Percentiles rank a stretch among this genome's conserved stretches.
phyloP scores from a whole-genome alignment of 305 asterid genomes.

The Ilex paraguariensis region DNA sequence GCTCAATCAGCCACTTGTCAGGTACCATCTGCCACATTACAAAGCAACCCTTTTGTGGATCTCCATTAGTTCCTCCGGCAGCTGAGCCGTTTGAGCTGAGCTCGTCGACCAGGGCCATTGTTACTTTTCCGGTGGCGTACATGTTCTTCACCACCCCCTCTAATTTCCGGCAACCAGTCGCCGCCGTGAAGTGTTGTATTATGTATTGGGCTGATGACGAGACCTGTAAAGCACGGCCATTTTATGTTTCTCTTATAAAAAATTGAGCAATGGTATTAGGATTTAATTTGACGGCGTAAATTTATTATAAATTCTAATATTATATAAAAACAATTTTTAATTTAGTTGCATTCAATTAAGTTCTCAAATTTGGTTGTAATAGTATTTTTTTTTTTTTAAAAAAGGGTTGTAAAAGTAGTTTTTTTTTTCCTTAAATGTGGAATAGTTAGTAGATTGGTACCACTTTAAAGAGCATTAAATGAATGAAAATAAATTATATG shows the following conservation, averaged over 20 bases:
- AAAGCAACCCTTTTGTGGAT: slow-evolving; percentile 64
- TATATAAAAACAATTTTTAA: not conserved
- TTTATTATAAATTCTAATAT: not conserved
- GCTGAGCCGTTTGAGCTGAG: slow-evolving; percentile 19
- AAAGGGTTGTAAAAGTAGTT: too few species aligned
- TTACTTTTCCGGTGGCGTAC: slow-evolving; percentile 66
- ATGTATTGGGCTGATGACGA: slow-evolving; percentile 80
- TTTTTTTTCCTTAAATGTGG: not conserved
- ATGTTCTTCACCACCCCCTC: slow-evolving; percentile 52
- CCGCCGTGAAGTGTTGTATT: slow-evolving; percentile 73
- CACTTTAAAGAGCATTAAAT: slow-evolving; percentile 2
- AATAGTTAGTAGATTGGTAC: not conserved
- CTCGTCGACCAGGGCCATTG: slow-evolving; percentile 62
- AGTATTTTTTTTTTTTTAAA: too few species aligned
- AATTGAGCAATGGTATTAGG: not conserved
- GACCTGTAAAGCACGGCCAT: slow-evolving; percentile 22
- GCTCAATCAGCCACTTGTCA: slow-evolving; percentile 70
- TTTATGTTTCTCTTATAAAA: not conserved
- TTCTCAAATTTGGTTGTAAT: too few species aligned
- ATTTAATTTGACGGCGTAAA: not conserved
- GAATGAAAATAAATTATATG: not conserved
- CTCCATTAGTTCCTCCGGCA: slow-evolving; percentile 10
- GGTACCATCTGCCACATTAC: slow-evolving; percentile 91
- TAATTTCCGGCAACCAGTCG: slow-evolving; percentile 69
- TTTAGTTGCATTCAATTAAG: not conserved